These are phyloP conservation scores for Chenopodium formosanum DNA, from an alignment of 148 eudicot genomes.

Conservation along the genomic window DNA sequence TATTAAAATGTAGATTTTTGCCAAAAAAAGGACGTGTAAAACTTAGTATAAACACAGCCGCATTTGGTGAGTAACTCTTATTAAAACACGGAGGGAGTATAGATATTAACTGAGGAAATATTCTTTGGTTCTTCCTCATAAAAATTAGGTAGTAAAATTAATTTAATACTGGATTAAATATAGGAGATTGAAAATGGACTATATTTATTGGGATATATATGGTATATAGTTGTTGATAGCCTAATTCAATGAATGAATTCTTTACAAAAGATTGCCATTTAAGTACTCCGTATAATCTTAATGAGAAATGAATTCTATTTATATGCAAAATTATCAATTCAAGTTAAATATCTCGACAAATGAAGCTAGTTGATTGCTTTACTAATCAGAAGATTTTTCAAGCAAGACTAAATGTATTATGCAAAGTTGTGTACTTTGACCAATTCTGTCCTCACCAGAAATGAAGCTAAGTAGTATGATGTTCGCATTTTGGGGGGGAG, in stretches of 20 bases:
- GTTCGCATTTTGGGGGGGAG: too few relatives aligned
- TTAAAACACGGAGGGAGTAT: too few relatives aligned
- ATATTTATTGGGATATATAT: background rate
- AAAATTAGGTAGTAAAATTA: background rate
- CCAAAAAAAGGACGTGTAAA: too few relatives aligned
- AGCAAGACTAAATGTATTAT: background rate
- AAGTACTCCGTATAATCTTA: too few relatives aligned
- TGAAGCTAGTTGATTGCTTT: conserved; percentile 5
- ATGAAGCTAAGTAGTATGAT: background rate
- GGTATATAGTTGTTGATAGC: background rate
- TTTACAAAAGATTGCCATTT: background rate
- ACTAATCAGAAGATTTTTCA: background rate
- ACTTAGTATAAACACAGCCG: too few relatives aligned
- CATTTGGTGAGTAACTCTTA: too few relatives aligned
- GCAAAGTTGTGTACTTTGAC: background rate
- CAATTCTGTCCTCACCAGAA: background rate
- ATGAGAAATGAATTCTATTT: background rate
- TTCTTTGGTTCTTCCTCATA: background rate
- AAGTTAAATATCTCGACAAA: background rate
- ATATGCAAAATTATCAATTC: background rate
- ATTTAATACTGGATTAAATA: background rate
- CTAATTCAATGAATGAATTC: background rate
- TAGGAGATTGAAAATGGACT: background rate
- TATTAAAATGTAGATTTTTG: too few relatives aligned
- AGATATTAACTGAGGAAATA: too few relatives aligned